Conservation (phyloP, 352 stramenopile species). For the Phytophthora capsici region DNA sequence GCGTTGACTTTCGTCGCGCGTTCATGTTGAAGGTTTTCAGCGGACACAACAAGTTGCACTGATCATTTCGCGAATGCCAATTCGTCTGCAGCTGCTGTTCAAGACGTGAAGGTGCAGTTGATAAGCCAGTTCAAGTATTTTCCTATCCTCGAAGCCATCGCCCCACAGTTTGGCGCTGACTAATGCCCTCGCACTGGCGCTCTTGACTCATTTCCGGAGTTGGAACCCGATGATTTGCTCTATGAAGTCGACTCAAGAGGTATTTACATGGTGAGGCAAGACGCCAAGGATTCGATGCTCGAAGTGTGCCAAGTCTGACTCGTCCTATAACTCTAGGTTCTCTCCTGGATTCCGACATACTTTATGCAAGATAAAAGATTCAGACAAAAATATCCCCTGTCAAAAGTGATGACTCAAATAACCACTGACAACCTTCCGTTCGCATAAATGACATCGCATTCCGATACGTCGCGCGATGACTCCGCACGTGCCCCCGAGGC, state of each 20-base stretch:
- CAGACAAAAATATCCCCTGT: slow-evolving; percentile 10
- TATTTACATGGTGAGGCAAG: slow-evolving; percentile 1
- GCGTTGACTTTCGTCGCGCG: slow-evolving; percentile 4
- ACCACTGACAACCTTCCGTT: slow-evolving; percentile 20
- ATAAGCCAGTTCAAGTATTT: slow-evolving; percentile 6
- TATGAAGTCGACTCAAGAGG: background rate
- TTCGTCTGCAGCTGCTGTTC: slow-evolving; percentile 13
- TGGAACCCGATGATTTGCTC: slow-evolving; percentile 19
- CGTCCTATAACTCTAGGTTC: background rate
- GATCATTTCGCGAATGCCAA: slow-evolving; percentile 1
- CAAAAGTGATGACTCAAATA: slow-evolving; percentile 13
- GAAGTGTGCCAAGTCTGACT: slow-evolving; percentile 3
- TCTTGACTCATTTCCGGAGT: slow-evolving; percentile 22
- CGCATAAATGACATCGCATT: slow-evolving; percentile 11
- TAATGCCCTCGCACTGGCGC: background rate
- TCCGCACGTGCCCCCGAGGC: background rate
- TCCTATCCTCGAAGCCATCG: background rate
- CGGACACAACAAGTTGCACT: background rate
- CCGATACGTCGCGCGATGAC: slow-evolving; percentile 16
- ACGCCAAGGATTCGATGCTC: background rate
- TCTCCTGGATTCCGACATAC: slow-evolving; percentile 2
- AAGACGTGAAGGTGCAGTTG: background rate
- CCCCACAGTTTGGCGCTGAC: background rate
- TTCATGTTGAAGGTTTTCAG: slow-evolving; percentile 12
- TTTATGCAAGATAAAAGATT: slow-evolving; percentile 24